Percentiles rank a stretch among this genome's conserved stretches.
Evolutionary conservation across 225 moss, liverwort and hornwort species (phyloP).

Genomic region (Bryum argenteum): DNA sequence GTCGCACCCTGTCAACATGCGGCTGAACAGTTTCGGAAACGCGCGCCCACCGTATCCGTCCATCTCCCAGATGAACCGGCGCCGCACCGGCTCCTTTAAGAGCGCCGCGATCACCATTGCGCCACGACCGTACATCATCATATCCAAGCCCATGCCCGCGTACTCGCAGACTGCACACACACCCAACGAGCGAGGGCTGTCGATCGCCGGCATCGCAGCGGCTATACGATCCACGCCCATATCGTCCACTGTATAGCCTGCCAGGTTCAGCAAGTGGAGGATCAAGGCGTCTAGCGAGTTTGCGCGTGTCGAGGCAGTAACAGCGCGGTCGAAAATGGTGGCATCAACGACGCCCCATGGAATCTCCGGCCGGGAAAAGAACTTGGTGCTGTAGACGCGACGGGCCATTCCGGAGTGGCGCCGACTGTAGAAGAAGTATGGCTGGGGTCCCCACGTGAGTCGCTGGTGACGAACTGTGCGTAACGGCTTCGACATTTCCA

Average conservation of each 20-base stretch:
- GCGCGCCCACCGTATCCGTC: constrained; percentile 13
- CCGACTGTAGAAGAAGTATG: constrained; percentile 27
- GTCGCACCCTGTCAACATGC: constrained; percentile 24
- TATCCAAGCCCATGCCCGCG: constrained; percentile 8
- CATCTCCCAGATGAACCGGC: constrained; percentile 28
- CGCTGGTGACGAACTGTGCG: constrained; percentile 22
- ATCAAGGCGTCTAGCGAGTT: not conserved
- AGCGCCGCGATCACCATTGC: constrained; percentile 25
- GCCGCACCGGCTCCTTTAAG: constrained; percentile 20
- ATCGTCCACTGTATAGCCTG: constrained; percentile 17
- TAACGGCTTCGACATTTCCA: not conserved
- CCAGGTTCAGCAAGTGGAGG: constrained; percentile 3
- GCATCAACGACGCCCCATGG: constrained; percentile 11
- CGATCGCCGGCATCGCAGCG: constrained; percentile 12
- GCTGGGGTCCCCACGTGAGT: constrained; percentile 25
- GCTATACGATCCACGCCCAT: not conserved
- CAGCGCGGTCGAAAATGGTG: not conserved
- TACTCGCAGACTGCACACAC: constrained; percentile 7
- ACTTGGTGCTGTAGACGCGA: constrained; percentile 30
- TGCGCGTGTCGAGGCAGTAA: not conserved
- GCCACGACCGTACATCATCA: constrained; percentile 35
- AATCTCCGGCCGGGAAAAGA: constrained; percentile 6
- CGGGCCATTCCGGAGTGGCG: constrained; percentile 29
- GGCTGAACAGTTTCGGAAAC: constrained; percentile 26
- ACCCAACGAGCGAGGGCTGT: not conserved